Percentiles rank a stretch among this genome's conserved stretches.
These are phyloP conservation scores for Nicotiana obtusifolia DNA, from an alignment of 257 asterid genomes.

Conservation along the genomic window DNA sequence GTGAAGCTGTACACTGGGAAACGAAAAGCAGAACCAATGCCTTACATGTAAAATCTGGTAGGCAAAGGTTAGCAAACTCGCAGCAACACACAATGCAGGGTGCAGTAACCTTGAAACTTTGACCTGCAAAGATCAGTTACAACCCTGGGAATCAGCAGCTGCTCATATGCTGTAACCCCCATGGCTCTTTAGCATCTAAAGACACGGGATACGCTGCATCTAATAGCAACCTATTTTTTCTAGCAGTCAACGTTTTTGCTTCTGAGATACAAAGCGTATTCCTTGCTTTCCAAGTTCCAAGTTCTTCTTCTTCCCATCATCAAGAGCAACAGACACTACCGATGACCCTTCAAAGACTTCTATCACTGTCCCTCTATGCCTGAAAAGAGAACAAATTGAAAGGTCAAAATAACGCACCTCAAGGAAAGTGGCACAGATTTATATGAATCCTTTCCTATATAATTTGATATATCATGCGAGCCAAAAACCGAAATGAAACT, in stretches of 20 bases:
- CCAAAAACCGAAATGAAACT: not conserved
- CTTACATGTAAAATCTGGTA: not conserved
- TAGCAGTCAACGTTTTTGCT: conserved; percentile 42
- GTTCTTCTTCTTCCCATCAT: conserved; percentile 63
- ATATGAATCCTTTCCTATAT: not conserved
- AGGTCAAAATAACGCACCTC: not conserved
- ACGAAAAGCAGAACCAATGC: not conserved
- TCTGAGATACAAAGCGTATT: conserved; percentile 80
- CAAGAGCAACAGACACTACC: conserved; percentile 60
- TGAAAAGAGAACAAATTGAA: conserved; percentile 14
- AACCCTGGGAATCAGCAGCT: not conserved
- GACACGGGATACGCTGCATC: not conserved
- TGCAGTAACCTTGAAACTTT: not conserved
- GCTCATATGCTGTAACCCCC: not conserved
- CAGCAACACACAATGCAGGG: conserved; percentile 22
- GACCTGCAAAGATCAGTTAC: not conserved
- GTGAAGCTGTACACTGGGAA: not conserved
- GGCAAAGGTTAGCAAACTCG: conserved; percentile 8
- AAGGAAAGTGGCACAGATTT: not conserved
- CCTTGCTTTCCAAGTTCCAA: conserved; percentile 94
- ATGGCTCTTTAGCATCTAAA: not conserved
- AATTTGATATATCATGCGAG: not conserved
- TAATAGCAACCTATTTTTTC: not conserved
- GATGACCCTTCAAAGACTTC: conserved; percentile 64
- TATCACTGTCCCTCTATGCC: conserved; percentile 58